phyloP scores from a whole-genome alignment of 2,329 filamentous ascomycete genomes.

The Emmonsia crescens region DNA sequence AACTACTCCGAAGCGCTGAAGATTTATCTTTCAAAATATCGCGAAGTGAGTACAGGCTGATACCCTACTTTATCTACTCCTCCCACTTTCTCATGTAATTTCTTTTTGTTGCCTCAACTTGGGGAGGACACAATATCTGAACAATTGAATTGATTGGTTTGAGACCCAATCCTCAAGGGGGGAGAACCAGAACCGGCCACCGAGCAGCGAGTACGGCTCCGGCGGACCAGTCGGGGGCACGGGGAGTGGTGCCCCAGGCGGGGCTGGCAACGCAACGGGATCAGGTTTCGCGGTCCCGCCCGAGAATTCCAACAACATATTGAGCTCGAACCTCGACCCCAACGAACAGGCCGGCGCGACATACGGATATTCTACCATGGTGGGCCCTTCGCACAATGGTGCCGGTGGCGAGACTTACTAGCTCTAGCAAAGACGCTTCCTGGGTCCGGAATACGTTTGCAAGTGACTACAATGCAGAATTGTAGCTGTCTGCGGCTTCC shows the following conservation, averaged over 20 bases:
- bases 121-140: constrained; percentile 36
- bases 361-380: constrained; percentile 38
- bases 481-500: constrained; percentile 12
- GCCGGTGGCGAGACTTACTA: constrained; percentile 37
- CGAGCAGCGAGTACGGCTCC: constrained; percentile 37
- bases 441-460: constrained; percentile 9
- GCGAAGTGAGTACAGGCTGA: constrained; percentile 63
- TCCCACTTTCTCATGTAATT: constrained; percentile 16
- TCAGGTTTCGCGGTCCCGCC: constrained; percentile 28
- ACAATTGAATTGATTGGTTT: constrained; percentile 42
- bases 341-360: constrained; percentile 35
- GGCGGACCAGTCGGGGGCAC: constrained; percentile 24
- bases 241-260: constrained; percentile 12
- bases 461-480: constrained; percentile 8
- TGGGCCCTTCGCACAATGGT: constrained; percentile 37
- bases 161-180: constrained; percentile 72
- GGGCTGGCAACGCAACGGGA: constrained; percentile 21
- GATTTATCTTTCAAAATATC: constrained; percentile 94
- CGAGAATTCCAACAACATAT: constrained; percentile 35
- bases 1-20: constrained; percentile 98
- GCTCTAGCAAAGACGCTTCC: constrained; percentile 13
- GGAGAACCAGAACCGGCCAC: constrained; percentile 49
- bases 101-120: constrained; percentile 27
- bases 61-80: constrained; percentile 11
- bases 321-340: constrained; percentile 35